Evolutionary conservation across 2,329 filamentous ascomycete genomes (phyloP), one percentile per base, ranked within the genome.

Genomic region (Scytalidium sp.): DNA sequence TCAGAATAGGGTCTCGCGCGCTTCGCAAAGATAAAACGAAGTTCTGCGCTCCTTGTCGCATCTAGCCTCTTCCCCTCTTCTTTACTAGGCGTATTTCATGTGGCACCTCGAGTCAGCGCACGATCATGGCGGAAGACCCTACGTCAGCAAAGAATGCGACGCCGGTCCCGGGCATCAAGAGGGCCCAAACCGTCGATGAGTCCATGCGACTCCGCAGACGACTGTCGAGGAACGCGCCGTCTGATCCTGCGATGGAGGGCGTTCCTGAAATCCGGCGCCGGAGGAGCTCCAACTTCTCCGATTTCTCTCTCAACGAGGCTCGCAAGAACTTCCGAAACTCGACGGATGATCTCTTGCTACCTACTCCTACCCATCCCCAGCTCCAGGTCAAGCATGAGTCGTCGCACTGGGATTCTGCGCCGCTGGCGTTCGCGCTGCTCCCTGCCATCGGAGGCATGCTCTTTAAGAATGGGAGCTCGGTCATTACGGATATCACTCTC

Each of bases 401-500:
- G 47, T 87, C 87, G 1, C 76, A 84, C 53, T 90, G 90, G 81
- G 85, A 94, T 53, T 88, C 84, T 2, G 74, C 88, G n/a, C 91
- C 93, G 1, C 72, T 97, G 27, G 85, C 83, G 0, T 87, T 96
- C 64, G 92, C 90, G 2, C 76, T 97, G 43, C 72, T 97, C 13
- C 93, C 93, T 3, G 91, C 92, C 1, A 65, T 96, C n/a, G 90
- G 84, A 1, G 93, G 92, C 0, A 70, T 95, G 44, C 74, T 97
- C 50, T 95, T 96, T 65, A 81, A 88, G 53, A 88, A 96, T 70
- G 93, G 93, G 11, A 87, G 85, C 59, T 81, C 86, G 1, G 78
- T 97, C 53, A 83, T 92, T 48, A 96, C 91, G 0, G 93, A 97
- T 67, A 70, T 96, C 22, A 86, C 94, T 60, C 75, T 97, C 27